A percentile compares a stretch with the other conserved stretches of the same genome.
Conservation (phyloP, 805 yeast genomes). For the Priceomyces melissophilus region DNA sequence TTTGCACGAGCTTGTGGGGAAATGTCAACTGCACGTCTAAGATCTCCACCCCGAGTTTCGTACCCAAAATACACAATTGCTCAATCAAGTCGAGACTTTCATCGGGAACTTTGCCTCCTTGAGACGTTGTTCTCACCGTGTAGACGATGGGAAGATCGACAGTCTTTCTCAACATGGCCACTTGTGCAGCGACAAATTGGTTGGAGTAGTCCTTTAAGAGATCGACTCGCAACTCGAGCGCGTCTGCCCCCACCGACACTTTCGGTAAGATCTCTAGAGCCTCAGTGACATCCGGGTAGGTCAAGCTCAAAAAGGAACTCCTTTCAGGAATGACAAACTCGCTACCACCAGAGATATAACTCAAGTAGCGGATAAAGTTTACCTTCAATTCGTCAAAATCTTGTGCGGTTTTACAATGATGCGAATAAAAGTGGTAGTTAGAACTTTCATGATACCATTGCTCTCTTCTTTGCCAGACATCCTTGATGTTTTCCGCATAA, state of each 20-base stretch:
- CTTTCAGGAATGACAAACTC: constrained; percentile 42
- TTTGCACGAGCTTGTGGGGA: constrained; percentile 53
- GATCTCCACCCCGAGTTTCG: constrained; percentile 74
- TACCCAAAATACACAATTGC: constrained; percentile 55
- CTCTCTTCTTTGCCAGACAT: constrained; percentile 84
- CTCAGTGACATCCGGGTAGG: constrained; percentile 56
- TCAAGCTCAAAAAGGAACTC: constrained; percentile 71
- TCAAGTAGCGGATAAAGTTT: constrained; percentile 57
- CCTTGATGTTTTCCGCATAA: constrained; percentile 70
- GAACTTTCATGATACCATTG: constrained; percentile 77
- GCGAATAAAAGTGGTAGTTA: constrained; percentile 71
- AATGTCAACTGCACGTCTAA: constrained; percentile 76
- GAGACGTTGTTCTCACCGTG: constrained; percentile 72
- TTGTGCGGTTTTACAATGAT: constrained; percentile 55
- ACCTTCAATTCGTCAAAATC: constrained; percentile 57
- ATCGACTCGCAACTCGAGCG: constrained; percentile 83
- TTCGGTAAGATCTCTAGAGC: constrained; percentile 46
- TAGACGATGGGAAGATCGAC: constrained; percentile 72
- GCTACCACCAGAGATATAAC: constrained; percentile 56
- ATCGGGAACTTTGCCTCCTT: constrained; percentile 82
- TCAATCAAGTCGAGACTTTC: constrained; percentile 45
- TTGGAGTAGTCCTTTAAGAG: constrained; percentile 48
- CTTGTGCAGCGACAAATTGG: constrained; percentile 67
- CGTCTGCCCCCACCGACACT: constrained; percentile 67
- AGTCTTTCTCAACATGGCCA: constrained; percentile 63